Conservation (phyloP, 2,329 filamentous ascomycete genomes). For the Colletotrichum sp. region DNA sequence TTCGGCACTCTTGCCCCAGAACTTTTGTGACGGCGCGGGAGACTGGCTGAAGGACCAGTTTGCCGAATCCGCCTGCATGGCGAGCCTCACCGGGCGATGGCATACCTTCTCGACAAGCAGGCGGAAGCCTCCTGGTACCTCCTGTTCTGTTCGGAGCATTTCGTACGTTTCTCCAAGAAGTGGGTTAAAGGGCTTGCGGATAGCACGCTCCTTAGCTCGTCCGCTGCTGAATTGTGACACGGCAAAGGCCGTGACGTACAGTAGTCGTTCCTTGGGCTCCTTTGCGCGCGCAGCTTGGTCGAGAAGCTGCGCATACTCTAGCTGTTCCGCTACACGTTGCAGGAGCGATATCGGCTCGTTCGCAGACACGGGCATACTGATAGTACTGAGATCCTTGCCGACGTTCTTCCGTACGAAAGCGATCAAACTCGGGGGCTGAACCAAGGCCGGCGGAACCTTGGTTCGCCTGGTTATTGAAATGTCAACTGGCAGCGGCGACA, state of each 20-base stretch:
- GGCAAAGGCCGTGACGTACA: slow-evolving; percentile 90
- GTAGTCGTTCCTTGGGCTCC: slow-evolving; percentile 70
- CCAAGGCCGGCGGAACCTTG: slow-evolving; percentile 75
- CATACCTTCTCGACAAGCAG: slow-evolving; percentile 95
- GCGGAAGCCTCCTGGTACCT: slow-evolving; percentile 75
- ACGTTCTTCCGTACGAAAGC: slow-evolving; percentile 97
- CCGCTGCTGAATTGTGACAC: slow-evolving; percentile 83
- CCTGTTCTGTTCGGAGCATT: slow-evolving; percentile 82
- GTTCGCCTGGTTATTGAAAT: slow-evolving; percentile 69
- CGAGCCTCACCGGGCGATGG: slow-evolving; percentile 89
- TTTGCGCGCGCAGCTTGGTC: slow-evolving; percentile 73
- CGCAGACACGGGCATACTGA: slow-evolving; percentile 95
- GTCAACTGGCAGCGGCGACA: slow-evolving; percentile 78
- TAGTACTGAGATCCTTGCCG: slow-evolving; percentile 94
- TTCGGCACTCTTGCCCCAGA: slow-evolving; percentile 97
- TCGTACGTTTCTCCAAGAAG: slow-evolving; percentile 96
- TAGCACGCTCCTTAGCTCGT: slow-evolving; percentile 86
- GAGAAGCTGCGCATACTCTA: slow-evolving; percentile 89
- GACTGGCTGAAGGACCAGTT: slow-evolving; percentile 89
- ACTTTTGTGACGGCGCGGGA: slow-evolving; percentile 90
- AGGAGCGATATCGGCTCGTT: slow-evolving; percentile 92
- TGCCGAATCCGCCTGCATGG: slow-evolving; percentile 88
- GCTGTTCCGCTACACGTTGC: slow-evolving; percentile 86
- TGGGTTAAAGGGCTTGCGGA: slow-evolving; percentile 96
- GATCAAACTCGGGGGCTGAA: slow-evolving; percentile 87